Conservation (phyloP, 371 early-diverging fungal genomes). For the Mucor piriformis region DNA sequence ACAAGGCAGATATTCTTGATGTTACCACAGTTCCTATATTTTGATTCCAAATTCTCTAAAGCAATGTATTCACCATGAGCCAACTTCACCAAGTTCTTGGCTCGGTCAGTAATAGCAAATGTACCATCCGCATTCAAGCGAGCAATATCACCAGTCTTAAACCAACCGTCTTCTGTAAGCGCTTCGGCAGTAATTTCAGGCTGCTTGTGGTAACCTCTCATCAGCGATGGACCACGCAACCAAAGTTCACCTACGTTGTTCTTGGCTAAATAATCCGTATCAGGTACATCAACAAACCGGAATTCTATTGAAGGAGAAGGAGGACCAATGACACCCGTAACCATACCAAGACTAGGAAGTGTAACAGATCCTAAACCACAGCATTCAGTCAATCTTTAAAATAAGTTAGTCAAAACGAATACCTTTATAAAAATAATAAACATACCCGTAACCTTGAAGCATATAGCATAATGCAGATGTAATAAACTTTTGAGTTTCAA, state of each 20-base stretch:
- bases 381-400: constrained; percentile 55
- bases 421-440: neutral
- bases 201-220: constrained; percentile 88
- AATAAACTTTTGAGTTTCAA: constrained; percentile 85
- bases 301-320: constrained; percentile 77
- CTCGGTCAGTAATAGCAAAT: constrained; percentile 76
- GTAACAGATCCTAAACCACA: constrained; percentile 59
- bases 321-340: constrained; percentile 70
- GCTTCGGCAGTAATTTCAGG: constrained; percentile 77
- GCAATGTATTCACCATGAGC: constrained; percentile 94
- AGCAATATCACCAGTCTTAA: constrained; percentile 96
- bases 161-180: constrained; percentile 87
- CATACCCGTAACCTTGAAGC: constrained; percentile 79
- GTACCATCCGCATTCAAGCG: constrained; percentile 74
- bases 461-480: constrained; percentile 73
- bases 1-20: constrained; percentile 84
- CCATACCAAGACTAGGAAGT: constrained; percentile 43
- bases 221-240: constrained; percentile 88
- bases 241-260: constrained; percentile 83
- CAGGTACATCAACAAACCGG: constrained; percentile 83
- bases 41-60: constrained; percentile 91
- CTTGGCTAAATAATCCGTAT: constrained; percentile 74
- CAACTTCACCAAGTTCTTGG: constrained; percentile 90
- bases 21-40: constrained; percentile 69
- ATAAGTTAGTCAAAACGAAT: too few species aligned